Evolutionary conservation across 2,329 filamentous ascomycete genomes (phyloP).

Genomic region (Colletotrichum camelliae): DNA sequence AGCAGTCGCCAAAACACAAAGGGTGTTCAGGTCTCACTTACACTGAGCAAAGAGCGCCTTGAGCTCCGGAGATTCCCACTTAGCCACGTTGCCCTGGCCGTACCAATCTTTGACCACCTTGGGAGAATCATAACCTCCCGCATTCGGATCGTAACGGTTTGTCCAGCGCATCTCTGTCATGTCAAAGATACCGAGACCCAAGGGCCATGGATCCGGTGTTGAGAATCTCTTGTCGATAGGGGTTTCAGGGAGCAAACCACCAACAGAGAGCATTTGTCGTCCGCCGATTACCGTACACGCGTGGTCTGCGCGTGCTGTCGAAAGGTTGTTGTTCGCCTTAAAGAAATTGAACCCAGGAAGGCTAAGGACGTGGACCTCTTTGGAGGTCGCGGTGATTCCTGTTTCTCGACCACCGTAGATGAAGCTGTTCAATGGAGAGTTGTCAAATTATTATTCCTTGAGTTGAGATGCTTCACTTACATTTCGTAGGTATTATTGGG

Average conservation of each 20-base stretch:
- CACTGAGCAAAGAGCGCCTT: slow-evolving; percentile 26
- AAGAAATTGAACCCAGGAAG: slow-evolving; percentile 43
- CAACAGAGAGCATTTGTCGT: slow-evolving; percentile 44
- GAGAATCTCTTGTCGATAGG: background rate
- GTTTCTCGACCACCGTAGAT: slow-evolving; percentile 38
- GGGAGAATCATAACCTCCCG: slow-evolving; percentile 37
- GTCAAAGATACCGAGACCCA: slow-evolving; percentile 44
- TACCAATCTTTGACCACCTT: slow-evolving; percentile 38
- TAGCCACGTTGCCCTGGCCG: slow-evolving; percentile 28
- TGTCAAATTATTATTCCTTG: background rate
- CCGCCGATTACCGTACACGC: slow-evolving; percentile 39
- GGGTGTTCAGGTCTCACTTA: background rate
- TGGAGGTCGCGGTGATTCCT: slow-evolving; percentile 24
- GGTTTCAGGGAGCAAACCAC: slow-evolving; percentile 28
- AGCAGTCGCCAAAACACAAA: background rate
- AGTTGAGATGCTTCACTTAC: slow-evolving; percentile 22
- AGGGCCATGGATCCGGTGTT: slow-evolving; percentile 36
- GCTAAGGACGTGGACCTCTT: slow-evolving; percentile 40
- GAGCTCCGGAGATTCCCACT: slow-evolving; percentile 29
- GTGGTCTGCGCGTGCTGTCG: slow-evolving; percentile 33
- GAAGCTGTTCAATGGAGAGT: slow-evolving; percentile 28
- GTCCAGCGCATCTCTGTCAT: slow-evolving; percentile 40
- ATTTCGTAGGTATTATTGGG: slow-evolving; percentile 41
- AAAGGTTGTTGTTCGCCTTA: slow-evolving; percentile 27
- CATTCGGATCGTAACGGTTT: slow-evolving; percentile 36